Conservation (phyloP, 352 stramenopile genomes). For the Phytophthora vignae region DNA sequence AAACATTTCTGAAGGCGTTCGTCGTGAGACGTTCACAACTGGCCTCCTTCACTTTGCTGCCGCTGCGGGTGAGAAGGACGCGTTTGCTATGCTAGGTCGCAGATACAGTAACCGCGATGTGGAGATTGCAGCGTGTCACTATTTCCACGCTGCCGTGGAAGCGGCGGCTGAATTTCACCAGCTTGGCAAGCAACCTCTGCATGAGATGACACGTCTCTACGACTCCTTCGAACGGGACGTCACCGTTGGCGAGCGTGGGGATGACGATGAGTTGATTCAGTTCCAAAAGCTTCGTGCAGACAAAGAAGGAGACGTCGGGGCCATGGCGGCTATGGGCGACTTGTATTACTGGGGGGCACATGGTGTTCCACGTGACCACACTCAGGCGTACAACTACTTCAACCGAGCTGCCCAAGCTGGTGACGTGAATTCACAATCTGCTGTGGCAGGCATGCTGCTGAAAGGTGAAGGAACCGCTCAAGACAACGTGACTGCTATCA, state of each 20-base stretch:
- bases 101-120: constrained; percentile 37
- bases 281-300: constrained; percentile 86
- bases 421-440: constrained; percentile 65
- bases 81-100: constrained; percentile 63
- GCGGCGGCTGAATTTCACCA: constrained; percentile 66
- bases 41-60: constrained; percentile 66
- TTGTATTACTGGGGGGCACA: constrained; percentile 91
- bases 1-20: background rate
- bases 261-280: constrained; percentile 90
- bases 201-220: constrained; percentile 81
- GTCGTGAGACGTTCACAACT: constrained; percentile 26
- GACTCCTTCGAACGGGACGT: constrained; percentile 64
- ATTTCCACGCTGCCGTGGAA: constrained; percentile 56
- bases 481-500: constrained; percentile 78
- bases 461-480: constrained; percentile 84
- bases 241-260: constrained; percentile 49
- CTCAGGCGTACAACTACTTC: constrained; percentile 80
- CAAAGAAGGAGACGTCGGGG: constrained; percentile 71
- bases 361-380: constrained; percentile 77
- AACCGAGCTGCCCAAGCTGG: constrained; percentile 65
- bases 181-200: constrained; percentile 76
- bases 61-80: constrained; percentile 46
- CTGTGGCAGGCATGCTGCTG: constrained; percentile 86
- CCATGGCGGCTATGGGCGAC: constrained; percentile 88
- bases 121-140: constrained; percentile 70